Conservation (phyloP, 768 basidiomycete genomes). For the Exsudoporus frostii region DNA sequence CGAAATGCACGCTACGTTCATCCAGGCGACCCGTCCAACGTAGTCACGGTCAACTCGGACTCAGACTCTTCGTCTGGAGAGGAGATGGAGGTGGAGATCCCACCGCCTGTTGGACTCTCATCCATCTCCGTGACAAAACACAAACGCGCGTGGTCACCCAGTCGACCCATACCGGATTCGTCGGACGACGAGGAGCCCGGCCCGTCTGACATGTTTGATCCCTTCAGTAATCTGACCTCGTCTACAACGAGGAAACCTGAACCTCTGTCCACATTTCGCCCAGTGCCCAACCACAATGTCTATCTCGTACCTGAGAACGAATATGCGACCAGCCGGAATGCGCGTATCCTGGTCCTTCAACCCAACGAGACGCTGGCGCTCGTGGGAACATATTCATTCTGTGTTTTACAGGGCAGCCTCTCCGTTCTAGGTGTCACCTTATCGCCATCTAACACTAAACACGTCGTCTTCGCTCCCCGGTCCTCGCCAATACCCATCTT, state of each 20-base stretch:
- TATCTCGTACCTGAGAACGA: constrained; percentile 4
- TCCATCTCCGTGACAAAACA: constrained; percentile 15
- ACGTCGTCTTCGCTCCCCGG: constrained; percentile 71
- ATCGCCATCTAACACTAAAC: constrained; percentile 34
- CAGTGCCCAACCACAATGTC: constrained; percentile 41
- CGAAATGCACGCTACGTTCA: constrained; percentile 34
- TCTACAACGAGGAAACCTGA: constrained; percentile 11
- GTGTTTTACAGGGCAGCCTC: constrained; percentile 61
- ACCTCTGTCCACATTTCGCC: constrained; percentile 49
- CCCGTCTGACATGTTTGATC: constrained; percentile 6
- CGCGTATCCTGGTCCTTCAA: constrained; percentile 43
- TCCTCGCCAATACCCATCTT: constrained; percentile 72
- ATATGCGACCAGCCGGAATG: constrained; percentile 5
- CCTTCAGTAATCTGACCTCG: background rate
- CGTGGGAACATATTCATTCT: constrained; percentile 62
- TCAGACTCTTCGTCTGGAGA: constrained; percentile 26
- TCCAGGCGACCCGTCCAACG: constrained; percentile 31
- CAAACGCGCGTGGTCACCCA: constrained; percentile 58
- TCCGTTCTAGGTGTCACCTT: constrained; percentile 55
- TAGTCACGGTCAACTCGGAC: constrained; percentile 33
- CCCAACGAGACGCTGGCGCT: constrained; percentile 56
- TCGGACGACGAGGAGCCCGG: constrained; percentile 41
- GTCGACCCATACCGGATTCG: constrained; percentile 45
- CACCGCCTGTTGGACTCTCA: constrained; percentile 9
- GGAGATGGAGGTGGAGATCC: constrained; percentile 19